A percentile compares a stretch with the other conserved stretches of the same genome.
phyloP scores from a whole-genome alignment of 768 basidiomycete genomes.

The Chlorophyllum brunneum region DNA sequence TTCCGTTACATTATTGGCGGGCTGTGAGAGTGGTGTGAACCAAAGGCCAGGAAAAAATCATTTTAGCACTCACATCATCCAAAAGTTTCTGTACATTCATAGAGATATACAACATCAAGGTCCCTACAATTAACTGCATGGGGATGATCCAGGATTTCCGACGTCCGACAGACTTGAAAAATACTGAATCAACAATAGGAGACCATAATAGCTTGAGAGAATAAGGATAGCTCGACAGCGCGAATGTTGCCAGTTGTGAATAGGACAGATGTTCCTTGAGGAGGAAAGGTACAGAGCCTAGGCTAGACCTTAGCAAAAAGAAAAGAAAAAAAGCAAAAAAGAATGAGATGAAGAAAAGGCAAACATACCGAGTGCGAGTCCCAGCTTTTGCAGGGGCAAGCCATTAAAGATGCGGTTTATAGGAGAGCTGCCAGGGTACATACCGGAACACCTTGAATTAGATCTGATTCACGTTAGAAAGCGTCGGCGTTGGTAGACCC shows the following conservation, averaged over 20 bases:
- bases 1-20: conserved; percentile 70
- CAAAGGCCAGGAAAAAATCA: conserved; percentile 6
- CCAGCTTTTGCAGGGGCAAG: conserved; percentile 45
- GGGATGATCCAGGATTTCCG: conserved; percentile 99
- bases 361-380: conserved; percentile 77
- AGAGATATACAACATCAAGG: conserved; percentile 77
- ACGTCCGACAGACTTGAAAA: conserved; percentile 78
- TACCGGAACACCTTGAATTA: conserved; percentile 89
- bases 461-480: conserved; percentile 37
- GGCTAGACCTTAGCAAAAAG: conserved; percentile 5
- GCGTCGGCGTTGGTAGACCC: background rate
- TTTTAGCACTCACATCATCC: conserved; percentile 55
- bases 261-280: conserved; percentile 94
- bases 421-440: conserved; percentile 25
- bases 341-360: background rate
- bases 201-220: conserved; percentile 97
- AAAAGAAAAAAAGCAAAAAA: background rate
- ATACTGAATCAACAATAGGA: conserved; percentile 93
- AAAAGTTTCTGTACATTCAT: conserved; percentile 71
- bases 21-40: conserved; percentile 43
- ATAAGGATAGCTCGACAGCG: conserved; percentile 91
- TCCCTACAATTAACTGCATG: conserved; percentile 88
- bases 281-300: conserved; percentile 97
- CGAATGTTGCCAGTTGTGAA: conserved; percentile 93
- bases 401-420: conserved; percentile 5